These are phyloP conservation scores for Scheffersomyces titani DNA, from an alignment of 1,139 yeast genomes.

Conservation along the genomic window DNA sequence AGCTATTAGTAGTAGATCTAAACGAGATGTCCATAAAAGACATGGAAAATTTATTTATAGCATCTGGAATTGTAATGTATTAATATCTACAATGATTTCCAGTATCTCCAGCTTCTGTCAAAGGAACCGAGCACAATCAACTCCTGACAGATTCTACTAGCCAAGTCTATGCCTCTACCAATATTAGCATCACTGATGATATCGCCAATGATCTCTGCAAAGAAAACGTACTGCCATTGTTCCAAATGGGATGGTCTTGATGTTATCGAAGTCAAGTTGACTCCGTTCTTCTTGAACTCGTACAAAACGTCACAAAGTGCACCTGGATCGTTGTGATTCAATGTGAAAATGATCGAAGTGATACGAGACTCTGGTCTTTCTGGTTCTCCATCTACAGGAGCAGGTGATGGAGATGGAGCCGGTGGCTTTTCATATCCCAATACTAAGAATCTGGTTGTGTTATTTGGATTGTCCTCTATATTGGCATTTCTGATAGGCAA, in stretches of 20 bases:
- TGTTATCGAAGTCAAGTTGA: conserved; percentile 70
- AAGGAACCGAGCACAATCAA: conserved; percentile 42
- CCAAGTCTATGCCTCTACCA: conserved; percentile 18
- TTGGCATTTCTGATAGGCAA: conserved; percentile 57
- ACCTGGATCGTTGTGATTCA: conserved; percentile 72
- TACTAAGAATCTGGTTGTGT: conserved; percentile 83
- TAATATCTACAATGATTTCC: neutral
- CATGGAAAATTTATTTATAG: too few species aligned
- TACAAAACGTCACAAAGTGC: conserved; percentile 69
- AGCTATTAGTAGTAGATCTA: too few species aligned
- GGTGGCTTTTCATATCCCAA: conserved; percentile 40
- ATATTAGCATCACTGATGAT: conserved; percentile 17
- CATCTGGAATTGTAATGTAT: neutral
- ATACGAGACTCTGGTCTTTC: conserved; percentile 19
- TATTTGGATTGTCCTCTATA: conserved; percentile 70
- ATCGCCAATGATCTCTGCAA: conserved; percentile 60
- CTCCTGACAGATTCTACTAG: conserved; percentile 26
- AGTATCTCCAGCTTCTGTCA: conserved; percentile 31
- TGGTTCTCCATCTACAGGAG: conserved; percentile 3
- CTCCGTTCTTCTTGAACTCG: conserved; percentile 55
- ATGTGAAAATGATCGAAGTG: conserved; percentile 65
- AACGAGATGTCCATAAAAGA: too few species aligned
- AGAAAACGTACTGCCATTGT: conserved; percentile 86
- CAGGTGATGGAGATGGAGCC: neutral
- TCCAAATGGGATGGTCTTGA: conserved; percentile 67